A percentile compares a stretch with the other conserved stretches of the same genome.
Conservation (phyloP, 768 basidiomycete genomes). For the Nevesoporus exiguus region DNA sequence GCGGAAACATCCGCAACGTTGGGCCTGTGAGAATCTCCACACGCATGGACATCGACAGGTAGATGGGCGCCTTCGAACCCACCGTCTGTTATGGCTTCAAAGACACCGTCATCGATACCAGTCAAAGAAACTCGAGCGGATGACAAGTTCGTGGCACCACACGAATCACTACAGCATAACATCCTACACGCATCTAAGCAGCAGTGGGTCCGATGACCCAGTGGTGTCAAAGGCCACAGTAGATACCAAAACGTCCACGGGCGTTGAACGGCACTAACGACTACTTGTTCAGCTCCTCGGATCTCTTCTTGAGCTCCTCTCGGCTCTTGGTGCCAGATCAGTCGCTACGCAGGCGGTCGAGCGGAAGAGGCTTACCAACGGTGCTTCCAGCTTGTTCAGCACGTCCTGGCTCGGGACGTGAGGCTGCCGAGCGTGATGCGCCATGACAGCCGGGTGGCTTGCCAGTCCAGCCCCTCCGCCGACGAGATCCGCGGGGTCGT, state of each 20-base stretch:
- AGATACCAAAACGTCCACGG: neutral
- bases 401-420: conserved; percentile 45
- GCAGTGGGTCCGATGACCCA: no score
- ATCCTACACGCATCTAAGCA: neutral
- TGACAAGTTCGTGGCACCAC: no score
- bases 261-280: no score
- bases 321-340: conserved; percentile 36
- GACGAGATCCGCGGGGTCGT: conserved; percentile 53
- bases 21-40: no score
- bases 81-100: no score
- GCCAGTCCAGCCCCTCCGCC: conserved; percentile 37
- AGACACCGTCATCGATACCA: no score
- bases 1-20: no score
- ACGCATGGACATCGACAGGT: no score
- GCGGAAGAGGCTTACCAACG: conserved; percentile 37
- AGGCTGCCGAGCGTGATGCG: conserved; percentile 51
- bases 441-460: conserved; percentile 38
- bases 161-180: neutral
- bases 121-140: no score
- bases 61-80: no score
- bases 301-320: conserved; percentile 46
- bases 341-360: neutral
- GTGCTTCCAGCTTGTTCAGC: conserved; percentile 43
- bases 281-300: conserved; percentile 46
- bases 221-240: no score